Base-by-base conservation (phyloP, 2,329 filamentous ascomycete genomes). In the Fusarium gaditjirri region DNA sequence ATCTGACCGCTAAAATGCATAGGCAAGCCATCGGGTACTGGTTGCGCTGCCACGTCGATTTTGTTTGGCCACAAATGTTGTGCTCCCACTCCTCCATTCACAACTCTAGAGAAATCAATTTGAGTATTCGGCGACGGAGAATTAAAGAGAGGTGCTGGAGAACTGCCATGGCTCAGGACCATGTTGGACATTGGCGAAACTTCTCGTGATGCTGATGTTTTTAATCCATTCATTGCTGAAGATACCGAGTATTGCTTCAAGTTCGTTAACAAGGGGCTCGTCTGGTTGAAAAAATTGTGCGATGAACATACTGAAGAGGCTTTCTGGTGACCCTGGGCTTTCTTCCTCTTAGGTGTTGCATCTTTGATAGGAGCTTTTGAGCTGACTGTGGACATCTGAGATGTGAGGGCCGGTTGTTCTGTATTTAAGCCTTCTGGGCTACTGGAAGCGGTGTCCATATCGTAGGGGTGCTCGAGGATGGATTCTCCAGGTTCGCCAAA, bases 361-460 rank as follows among this genome's bases (percentile, higher is more conserved):
- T 77, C 75, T 58, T 74, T 78, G 21, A 68, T 72, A 8, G 78
- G 73, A 56, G 74, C 79, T 54, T 81, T 78, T 5, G 80, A 77
- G 66, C 84, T 82, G 67, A 82, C 81, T 33, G 76, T 81, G 36
- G 82, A 80, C 81, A 84, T 86, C 50, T 75, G 77, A n/a, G 82
- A 81, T 11, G 84, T 86, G 13, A 83, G 81, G 70, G 85, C 83
- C 60, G 82, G 77, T 14, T 69, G 57, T 39, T 70, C 77, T 19
- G 63, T 71, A 38, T 70, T 75, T 19, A 75, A 52, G 13, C 80
- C 82, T 61, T 83, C 85, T 10, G 89, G 88, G 67, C 88, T 91
- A 72, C 85, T 89, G 4, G 87, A 86, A 13, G 86, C 86, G 73
- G 87, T 89, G 21, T 87, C 86, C 75, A 91, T 90, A 71, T 89